Evolutionary conservation across 345 rosid species (phyloP), one percentile per base, ranked within the genome.

Genomic region (Adansonia digitata): DNA sequence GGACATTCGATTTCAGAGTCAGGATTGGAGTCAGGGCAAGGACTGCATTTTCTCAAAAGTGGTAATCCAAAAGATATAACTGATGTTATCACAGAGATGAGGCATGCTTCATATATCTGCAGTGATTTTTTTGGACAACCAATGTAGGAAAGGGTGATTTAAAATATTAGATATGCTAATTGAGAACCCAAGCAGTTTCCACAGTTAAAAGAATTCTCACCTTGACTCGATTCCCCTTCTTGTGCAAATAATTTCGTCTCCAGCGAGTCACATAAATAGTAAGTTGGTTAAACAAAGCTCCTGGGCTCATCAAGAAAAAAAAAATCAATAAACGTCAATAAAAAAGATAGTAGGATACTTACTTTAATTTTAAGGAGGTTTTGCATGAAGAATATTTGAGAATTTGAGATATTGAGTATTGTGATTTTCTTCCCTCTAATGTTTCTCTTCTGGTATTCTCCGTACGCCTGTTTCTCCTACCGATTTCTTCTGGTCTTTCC

Each of bases 21-120:
- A 68, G 92, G 43, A 84, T 85, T 93, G 35, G 88, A 62, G 67
- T 87, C 95, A 26, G 98, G 98, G 84, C 98, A 94, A 6, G 94
- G 88, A 84, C 87, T 94, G 86, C 98, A 92, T 80, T 80, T 91
- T 81, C 98, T 87, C 39, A 94, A 78, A 70, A 94, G 91, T 52
- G 98, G 97, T 65, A 94, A 77, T 70, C 98, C 97, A 76, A 94
- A 94, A 14, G 98, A 94, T 81, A 92, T 84, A 80, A 83, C 78
- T 46, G 98, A 94, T 40, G 98, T 94, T 79, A 94, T 73, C 53
- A 92, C 73, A 39, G 98, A 94, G 85, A 94, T 89, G 71, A 90
- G 83, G 83, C 98, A 94, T 66, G 97, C 98, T 90, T 94, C 98
- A 83, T 90, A 87, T 74, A 94, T 89, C 98, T 94, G 93, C 75